Percentiles rank a stretch among this genome's conserved stretches.
phyloP scores from a whole-genome alignment of 148 eudicot species.

The Vaccinium darrowii region DNA sequence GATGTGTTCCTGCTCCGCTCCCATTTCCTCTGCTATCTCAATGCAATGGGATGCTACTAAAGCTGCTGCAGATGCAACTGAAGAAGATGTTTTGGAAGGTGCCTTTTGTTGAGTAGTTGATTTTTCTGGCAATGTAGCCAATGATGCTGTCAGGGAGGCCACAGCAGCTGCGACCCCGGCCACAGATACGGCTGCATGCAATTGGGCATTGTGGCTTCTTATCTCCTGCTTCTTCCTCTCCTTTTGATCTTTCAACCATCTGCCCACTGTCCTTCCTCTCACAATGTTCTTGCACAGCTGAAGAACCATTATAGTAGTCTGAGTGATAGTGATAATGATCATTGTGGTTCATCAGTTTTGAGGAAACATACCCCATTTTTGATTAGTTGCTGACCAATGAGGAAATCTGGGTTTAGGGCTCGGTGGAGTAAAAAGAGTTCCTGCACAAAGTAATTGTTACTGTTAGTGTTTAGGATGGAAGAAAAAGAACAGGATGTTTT shows the following conservation, averaged over 20 bases:
- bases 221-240: slow-evolving; percentile 78
- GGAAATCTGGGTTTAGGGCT: slow-evolving; percentile 68
- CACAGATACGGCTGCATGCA: slow-evolving; percentile 89
- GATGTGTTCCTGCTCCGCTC: slow-evolving; percentile 80
- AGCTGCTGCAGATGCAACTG: slow-evolving; percentile 89
- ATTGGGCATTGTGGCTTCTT: slow-evolving; percentile 84
- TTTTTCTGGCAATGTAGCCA: slow-evolving; percentile 36
- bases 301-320: background rate
- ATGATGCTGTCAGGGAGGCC: slow-evolving; percentile 71
- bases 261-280: slow-evolving; percentile 70
- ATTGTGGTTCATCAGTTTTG: background rate
- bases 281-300: slow-evolving; percentile 70
- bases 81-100: slow-evolving; percentile 48
- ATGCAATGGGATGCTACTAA: slow-evolving; percentile 93
- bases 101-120: slow-evolving; percentile 29
- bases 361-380: slow-evolving; percentile 62
- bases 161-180: slow-evolving; percentile 97
- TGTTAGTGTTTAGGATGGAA: background rate
- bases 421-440: slow-evolving; percentile 77
- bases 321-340: background rate
- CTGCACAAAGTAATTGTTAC: slow-evolving; percentile 32
- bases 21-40: slow-evolving; percentile 86
- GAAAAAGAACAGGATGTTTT: background rate
- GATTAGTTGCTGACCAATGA: slow-evolving; percentile 66
- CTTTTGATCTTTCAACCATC: slow-evolving; percentile 79